Base-by-base conservation (phyloP, 371 early-diverging fungal genomes). In the Mortierella sp. region DNA sequence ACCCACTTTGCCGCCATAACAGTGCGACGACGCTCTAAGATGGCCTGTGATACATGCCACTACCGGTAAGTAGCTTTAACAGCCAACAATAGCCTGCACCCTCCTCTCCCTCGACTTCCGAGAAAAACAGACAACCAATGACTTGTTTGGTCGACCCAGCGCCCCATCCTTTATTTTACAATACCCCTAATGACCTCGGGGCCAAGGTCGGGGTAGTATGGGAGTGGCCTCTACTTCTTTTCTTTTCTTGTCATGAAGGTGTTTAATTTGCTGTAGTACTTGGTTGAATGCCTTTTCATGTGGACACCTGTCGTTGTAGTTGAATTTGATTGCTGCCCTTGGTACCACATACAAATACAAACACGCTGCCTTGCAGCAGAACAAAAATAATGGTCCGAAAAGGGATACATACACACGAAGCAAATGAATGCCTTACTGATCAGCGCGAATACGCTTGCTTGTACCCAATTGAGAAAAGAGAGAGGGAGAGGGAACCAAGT, bases 41-140 rank as follows among this genome's bases (percentile, higher is more conserved):
- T 81, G 76, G 84, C 84, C 14, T 84, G 84, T 16, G 84, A 84
- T 49, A 84, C 84, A 5, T 84, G 84, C 16, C 84, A 84, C 27
- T 81, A 84, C 41, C 68, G 84, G 84, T 84, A 54, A 75, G 75
- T 51, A 21, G 6, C 12, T 29, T 24, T 10, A 21, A n/a, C 49
- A 49, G 7, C 29, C 41, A 14, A 44, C 51, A 7, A 43, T 8
- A 44, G 10, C 49, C 16, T 70, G 32, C 24, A 27, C 29, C 24
- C 35, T 38, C 29, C 24, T 29, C 65, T 35, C 14, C 65, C 38
- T 32, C 35, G 6, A 18, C 18, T 10, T 51, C 21, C 6, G 21
- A 51, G 21, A 18, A 1, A 21, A 21, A 21, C 51, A 51, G 16
- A 16, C 18, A 21, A 6, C 16, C 21, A 21, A 18, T 21, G 21